These are phyloP conservation scores for Chimonanthus praecox DNA, from an alignment of 164 flowering plant species.

Conservation along the genomic window DNA sequence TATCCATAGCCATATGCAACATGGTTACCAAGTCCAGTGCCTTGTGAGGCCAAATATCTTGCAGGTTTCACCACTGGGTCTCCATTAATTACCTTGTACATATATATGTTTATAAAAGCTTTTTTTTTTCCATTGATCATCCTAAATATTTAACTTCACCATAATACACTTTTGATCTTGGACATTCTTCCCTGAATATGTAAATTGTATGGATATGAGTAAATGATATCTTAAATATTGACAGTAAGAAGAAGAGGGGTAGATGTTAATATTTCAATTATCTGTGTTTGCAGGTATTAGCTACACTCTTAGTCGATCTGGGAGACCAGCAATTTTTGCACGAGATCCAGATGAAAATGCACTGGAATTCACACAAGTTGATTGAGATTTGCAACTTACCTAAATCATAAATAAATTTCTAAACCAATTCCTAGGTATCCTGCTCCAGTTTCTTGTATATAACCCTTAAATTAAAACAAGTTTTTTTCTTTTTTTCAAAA, in stretches of 20 bases:
- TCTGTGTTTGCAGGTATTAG: constrained; percentile 54
- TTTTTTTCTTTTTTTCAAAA: too few relatives aligned
- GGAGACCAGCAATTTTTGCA: constrained; percentile 90
- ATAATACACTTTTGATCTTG: too few relatives aligned
- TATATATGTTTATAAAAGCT: too few relatives aligned
- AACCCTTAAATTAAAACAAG: neutral
- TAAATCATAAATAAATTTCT: neutral
- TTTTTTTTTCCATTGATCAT: too few relatives aligned
- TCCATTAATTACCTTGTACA: too few relatives aligned
- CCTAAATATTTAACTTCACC: too few relatives aligned
- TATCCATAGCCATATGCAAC: too few relatives aligned
- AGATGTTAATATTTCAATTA: neutral
- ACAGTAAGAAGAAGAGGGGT: neutral
- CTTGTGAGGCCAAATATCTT: too few relatives aligned
- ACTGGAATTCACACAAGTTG: constrained; percentile 76
- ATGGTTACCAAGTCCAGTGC: too few relatives aligned
- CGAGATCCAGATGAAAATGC: constrained; percentile 97
- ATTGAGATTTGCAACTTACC: neutral
- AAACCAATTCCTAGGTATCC: neutral
- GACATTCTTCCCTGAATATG: too few relatives aligned
- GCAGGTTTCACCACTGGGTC: too few relatives aligned
- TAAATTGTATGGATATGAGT: too few relatives aligned
- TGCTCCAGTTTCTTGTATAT: neutral
- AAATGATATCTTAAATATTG: neutral
- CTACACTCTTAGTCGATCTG: constrained; percentile 87